A percentile compares a stretch with the other conserved stretches of the same genome.
These are phyloP conservation scores for Linderniella brevidens DNA, from an alignment of 257 asterid species.

Conservation along the genomic window DNA sequence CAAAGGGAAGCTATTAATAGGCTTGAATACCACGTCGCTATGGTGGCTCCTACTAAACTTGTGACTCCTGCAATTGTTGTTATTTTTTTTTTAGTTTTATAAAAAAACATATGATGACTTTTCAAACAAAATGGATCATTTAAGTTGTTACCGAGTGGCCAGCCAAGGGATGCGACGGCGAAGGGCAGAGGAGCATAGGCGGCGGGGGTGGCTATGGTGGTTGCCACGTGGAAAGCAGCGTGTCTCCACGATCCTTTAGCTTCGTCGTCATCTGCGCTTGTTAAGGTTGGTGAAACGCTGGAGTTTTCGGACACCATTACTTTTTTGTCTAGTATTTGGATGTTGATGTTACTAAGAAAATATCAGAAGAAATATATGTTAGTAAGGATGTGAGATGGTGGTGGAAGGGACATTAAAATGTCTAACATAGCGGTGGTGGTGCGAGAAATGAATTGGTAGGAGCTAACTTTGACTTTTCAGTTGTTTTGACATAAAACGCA, in stretches of 20 bases:
- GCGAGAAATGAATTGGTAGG: too few relatives aligned
- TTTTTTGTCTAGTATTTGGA: too few relatives aligned
- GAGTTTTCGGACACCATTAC: neutral
- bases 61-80: slow-evolving; percentile 16
- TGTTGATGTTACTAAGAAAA: too few relatives aligned
- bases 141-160: slow-evolving; percentile 51
- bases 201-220: slow-evolving; percentile 63
- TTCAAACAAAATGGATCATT: neutral
- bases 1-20: slow-evolving; percentile 42
- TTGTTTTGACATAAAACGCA: too few relatives aligned
- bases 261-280: slow-evolving; percentile 10
- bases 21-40: slow-evolving; percentile 50
- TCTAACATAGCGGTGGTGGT: too few relatives aligned
- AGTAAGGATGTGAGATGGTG: too few relatives aligned
- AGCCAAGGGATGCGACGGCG: slow-evolving; percentile 55
- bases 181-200: slow-evolving; percentile 62
- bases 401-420: too few relatives aligned
- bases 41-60: slow-evolving; percentile 34
- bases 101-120: neutral
- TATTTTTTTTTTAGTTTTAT: neutral
- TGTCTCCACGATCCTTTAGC: slow-evolving; percentile 40
- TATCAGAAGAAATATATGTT: too few relatives aligned
- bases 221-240: slow-evolving; percentile 57
- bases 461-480: too few relatives aligned
- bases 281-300: neutral